Conservation (phyloP, 768 basidiomycete species). For the Boletus pseudopeckii region DNA sequence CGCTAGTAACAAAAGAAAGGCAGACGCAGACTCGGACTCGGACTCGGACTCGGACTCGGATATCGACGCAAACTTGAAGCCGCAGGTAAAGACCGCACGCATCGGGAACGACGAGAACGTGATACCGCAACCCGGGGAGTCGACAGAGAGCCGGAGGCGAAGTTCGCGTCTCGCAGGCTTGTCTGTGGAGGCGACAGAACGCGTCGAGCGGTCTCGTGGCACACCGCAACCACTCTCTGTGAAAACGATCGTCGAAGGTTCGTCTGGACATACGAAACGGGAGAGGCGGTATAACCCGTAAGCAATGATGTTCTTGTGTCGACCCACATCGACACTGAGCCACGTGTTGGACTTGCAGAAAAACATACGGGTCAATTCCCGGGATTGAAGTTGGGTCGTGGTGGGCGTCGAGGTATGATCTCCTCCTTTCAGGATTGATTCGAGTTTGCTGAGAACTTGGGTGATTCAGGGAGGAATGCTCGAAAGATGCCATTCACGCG, state of each 20-base stretch:
- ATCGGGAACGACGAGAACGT: constrained; percentile 19
- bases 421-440: neutral
- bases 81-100: constrained; percentile 17
- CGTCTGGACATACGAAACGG: constrained; percentile 33
- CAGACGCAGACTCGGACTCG: constrained; percentile 17
- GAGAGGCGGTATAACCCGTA: constrained; percentile 35
- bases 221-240: constrained; percentile 39
- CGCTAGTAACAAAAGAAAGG: constrained; percentile 41
- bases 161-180: constrained; percentile 66
- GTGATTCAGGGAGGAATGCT: constrained; percentile 52
- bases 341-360: constrained; percentile 40
- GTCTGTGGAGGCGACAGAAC: constrained; percentile 43
- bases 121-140: neutral
- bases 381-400: constrained; percentile 75
- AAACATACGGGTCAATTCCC: constrained; percentile 78
- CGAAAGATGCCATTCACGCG: constrained; percentile 81
- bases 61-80: constrained; percentile 32
- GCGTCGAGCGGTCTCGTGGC: constrained; percentile 36
- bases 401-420: constrained; percentile 67
- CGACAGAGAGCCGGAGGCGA: constrained; percentile 44
- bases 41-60: constrained; percentile 20
- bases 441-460: neutral
- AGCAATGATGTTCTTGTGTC: neutral
- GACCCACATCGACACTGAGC: constrained; percentile 19
- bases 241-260: constrained; percentile 33